phyloP scores from a whole-genome alignment of 176 grass and related monocot species.

The Aegilops longissima region DNA sequence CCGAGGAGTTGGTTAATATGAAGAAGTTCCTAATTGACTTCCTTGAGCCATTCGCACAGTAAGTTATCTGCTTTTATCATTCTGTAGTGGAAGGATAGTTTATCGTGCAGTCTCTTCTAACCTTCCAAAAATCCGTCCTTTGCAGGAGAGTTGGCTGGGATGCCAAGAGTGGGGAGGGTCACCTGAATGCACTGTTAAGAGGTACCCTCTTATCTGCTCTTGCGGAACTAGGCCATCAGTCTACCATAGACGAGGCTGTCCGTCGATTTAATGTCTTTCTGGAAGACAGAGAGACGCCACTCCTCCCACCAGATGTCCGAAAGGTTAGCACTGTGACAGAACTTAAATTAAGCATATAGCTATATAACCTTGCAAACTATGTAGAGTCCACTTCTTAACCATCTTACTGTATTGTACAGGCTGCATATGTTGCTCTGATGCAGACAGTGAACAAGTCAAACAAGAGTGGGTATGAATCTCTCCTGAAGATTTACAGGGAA shows the following conservation, averaged over 20 bases:
- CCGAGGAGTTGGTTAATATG: slow-evolving; percentile 56
- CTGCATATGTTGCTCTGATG: slow-evolving; percentile 87
- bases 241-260: slow-evolving; percentile 69
- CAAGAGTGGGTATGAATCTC: slow-evolving; percentile 77
- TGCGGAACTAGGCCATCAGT: slow-evolving; percentile 61
- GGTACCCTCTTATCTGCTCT: slow-evolving; percentile 68
- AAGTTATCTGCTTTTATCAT: slow-evolving; percentile 35
- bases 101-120: slow-evolving; percentile 18
- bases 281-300: slow-evolving; percentile 67
- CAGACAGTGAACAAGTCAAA: slow-evolving; percentile 69
- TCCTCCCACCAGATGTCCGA: slow-evolving; percentile 80
- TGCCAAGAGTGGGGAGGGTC: slow-evolving; percentile 57
- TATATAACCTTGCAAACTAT: slow-evolving; percentile 17
- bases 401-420: slow-evolving; percentile 50
- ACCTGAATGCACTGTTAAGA: slow-evolving; percentile 81
- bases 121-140: neutral
- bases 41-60: slow-evolving; percentile 69
- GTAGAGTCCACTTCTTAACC: slow-evolving; percentile 5
- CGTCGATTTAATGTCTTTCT: slow-evolving; percentile 67
- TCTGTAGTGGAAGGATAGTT: slow-evolving; percentile 19
- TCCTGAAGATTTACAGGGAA: slow-evolving; percentile 83
- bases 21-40: slow-evolving; percentile 82
- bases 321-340: slow-evolving; percentile 49
- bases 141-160: slow-evolving; percentile 92
- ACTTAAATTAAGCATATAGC: slow-evolving; percentile 16